Base-by-base conservation (phyloP, 2,329 filamentous ascomycete genomes). In the Chaetoscypha palmicola region DNA sequence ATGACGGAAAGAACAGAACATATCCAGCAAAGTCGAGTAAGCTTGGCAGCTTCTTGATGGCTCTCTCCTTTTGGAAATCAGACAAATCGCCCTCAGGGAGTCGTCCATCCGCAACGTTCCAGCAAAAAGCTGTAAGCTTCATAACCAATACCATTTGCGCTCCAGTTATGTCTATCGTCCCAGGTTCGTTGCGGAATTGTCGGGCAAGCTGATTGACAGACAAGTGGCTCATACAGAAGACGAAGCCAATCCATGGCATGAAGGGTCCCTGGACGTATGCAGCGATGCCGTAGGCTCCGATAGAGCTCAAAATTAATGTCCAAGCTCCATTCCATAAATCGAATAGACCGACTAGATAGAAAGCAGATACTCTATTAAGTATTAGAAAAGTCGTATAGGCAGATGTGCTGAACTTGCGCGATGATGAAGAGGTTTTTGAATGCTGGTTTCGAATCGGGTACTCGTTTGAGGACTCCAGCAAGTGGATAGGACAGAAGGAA, bases 91-190 rank as follows among this genome's bases (percentile, higher is more conserved):
- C 74, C 14, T 83, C 79, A 2, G 87, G 81, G 16, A 94, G 73
- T 46, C 83, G 80, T 16, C 92, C 94, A 63, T 98, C 92, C 58
- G 92, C 89, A 7, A 97, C 83, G 62, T 97, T 97, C 92, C 92
- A 98, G 68, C 88, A 94, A 62, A 98, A 98, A 4, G 91, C 86
- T 17, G 82, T 88, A 26, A 98, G 78, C 66, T 98, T 98, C 88
- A 98, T 98, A 51, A 97, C 83, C 56, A 97, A 68, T 24, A 98
- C 92, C 92, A 98, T 98, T 65, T 98, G 92, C 1, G 91, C 89
- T 31, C 85, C 90, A 0, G 91, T 96, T 55, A 98, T 90, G 63
- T 98, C 92, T 47, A 95, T 73, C 1, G 69, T 66, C 30, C 76
- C 72, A 0, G 86, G 77, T 49, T 79, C 73, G 55, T 84, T 73